Conservation (phyloP, 176 grass and related monocot genomes). For the Otatea glauca region DNA sequence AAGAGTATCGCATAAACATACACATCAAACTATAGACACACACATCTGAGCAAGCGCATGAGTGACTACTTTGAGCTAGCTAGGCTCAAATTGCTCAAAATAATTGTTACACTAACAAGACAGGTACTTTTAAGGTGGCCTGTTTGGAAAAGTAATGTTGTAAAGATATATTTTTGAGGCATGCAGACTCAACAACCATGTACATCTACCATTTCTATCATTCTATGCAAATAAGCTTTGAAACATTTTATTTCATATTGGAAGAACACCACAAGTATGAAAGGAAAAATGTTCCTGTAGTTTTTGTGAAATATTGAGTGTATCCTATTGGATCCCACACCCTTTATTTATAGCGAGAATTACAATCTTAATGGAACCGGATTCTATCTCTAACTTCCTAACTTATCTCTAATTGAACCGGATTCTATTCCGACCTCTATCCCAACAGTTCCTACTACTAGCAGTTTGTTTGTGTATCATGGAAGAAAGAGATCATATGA, state of each 20-base stretch:
- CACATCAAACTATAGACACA: not conserved
- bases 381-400: too few relatives aligned
- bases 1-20: not conserved
- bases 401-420: too few relatives aligned
- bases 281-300: not conserved
- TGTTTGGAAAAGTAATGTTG: not conserved
- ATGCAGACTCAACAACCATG: not conserved
- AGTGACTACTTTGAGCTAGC: not conserved
- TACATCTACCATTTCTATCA: not conserved
- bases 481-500: not conserved
- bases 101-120: not conserved
- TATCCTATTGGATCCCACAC: too few relatives aligned
- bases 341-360: too few relatives aligned
- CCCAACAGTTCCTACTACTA: not conserved
- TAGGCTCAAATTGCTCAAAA: conserved; percentile 14
- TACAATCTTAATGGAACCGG: too few relatives aligned
- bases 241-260: not conserved
- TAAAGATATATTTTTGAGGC: not conserved
- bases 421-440: too few relatives aligned
- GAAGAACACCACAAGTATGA: not conserved
- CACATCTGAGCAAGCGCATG: not conserved
- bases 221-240: not conserved
- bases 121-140: not conserved
- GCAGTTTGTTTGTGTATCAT: not conserved
- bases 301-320: too few relatives aligned